These are phyloP conservation scores for Gossypium longicalyx DNA, from an alignment of 345 rosid species.

Conservation along the genomic window DNA sequence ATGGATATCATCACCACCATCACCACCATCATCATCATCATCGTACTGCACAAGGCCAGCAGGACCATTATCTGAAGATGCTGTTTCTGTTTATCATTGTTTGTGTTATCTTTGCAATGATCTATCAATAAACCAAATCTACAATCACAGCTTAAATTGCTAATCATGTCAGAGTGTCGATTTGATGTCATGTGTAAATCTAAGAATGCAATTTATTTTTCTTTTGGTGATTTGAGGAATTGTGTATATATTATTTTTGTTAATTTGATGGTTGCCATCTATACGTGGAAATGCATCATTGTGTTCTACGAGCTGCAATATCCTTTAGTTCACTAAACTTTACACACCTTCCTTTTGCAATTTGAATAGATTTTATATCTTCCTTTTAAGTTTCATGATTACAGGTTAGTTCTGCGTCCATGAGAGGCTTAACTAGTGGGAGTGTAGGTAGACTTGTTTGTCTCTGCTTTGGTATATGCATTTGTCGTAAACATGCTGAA, in stretches of 20 bases:
- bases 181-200: slow-evolving; percentile 25
- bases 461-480: background rate
- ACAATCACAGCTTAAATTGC: slow-evolving; percentile 13
- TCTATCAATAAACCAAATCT: slow-evolving; percentile 45
- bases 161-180: slow-evolving; percentile 15
- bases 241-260: slow-evolving; percentile 25
- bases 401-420: too few relatives aligned
- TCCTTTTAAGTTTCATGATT: too few relatives aligned
- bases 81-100: slow-evolving; percentile 48
- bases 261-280: slow-evolving; percentile 1
- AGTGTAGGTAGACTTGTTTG: background rate
- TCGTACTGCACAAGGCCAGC: slow-evolving; percentile 66
- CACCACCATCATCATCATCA: slow-evolving; percentile 11
- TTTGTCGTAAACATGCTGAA: background rate
- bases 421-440: too few relatives aligned
- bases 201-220: slow-evolving; percentile 9
- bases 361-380: background rate
- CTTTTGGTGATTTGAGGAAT: slow-evolving; percentile 6
- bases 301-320: background rate
- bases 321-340: background rate
- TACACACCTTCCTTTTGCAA: background rate
- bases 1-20: slow-evolving; percentile 36
- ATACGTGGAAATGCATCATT: slow-evolving; percentile 7
- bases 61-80: slow-evolving; percentile 65
- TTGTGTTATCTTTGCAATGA: slow-evolving; percentile 51